These are phyloP conservation scores for Ambrosiella xylebori DNA, from an alignment of 2,329 filamentous ascomycete genomes.

Conservation along the genomic window DNA sequence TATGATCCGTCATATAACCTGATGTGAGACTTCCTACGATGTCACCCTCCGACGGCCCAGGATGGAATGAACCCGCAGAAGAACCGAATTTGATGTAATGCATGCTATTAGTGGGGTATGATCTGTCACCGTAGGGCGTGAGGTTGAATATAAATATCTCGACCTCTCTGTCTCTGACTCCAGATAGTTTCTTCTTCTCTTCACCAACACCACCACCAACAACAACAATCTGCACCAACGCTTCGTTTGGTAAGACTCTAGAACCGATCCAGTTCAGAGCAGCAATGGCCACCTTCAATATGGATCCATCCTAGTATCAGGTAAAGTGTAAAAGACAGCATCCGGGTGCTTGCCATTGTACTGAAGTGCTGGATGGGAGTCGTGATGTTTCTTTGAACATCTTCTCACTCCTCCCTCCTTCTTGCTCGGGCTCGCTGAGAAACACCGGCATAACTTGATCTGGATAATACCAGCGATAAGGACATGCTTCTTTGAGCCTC, in stretches of 20 bases:
- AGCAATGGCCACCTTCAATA: conserved; percentile 15
- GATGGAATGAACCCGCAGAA: background rate
- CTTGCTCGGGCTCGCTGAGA: conserved; percentile 35
- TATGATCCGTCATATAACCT: background rate
- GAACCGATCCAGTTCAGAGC: background rate
- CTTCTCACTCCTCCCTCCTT: conserved; percentile 6
- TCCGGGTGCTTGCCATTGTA: conserved; percentile 18
- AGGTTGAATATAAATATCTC: background rate
- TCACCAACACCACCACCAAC: background rate
- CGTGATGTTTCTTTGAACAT: conserved; percentile 20
- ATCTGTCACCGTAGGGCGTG: background rate
- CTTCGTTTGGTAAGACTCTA: background rate
- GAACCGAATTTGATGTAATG: background rate
- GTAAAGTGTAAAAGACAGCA: conserved; percentile 25
- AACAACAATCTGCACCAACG: background rate
- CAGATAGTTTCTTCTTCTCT: background rate
- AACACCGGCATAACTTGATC: conserved; percentile 71
- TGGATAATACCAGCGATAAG: conserved; percentile 76
- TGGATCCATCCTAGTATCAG: conserved; percentile 24
- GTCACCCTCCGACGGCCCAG: background rate
- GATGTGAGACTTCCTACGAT: background rate
- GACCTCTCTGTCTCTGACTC: background rate
- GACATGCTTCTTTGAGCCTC: conserved; percentile 54
- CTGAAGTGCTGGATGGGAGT: background rate
- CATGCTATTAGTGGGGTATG: background rate